Conservation (phyloP, 441 rosid genomes). For the Arabidopsis hybrid region DNA sequence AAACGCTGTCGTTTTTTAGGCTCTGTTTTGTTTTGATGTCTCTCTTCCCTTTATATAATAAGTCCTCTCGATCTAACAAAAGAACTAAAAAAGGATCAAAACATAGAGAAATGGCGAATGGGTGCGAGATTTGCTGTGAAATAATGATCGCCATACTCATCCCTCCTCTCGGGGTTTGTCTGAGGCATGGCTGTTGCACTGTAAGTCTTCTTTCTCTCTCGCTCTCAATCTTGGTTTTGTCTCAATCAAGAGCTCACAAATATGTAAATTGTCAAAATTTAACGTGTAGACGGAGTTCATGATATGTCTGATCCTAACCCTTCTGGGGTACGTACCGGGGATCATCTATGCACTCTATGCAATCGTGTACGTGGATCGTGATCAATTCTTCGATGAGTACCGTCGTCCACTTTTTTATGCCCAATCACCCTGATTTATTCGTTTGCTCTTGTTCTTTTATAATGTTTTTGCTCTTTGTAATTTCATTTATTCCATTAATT, state of each 20-base stretch:
- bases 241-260: not conserved
- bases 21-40: not conserved
- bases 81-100: not conserved
- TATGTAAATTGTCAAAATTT: not conserved
- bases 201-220: conserved; percentile 42
- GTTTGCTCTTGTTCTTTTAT: not conserved
- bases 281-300: conserved; percentile 75
- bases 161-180: conserved; percentile 88
- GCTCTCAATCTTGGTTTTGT: not conserved
- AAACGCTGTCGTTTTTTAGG: not conserved
- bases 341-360: conserved; percentile 87
- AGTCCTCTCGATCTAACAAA: not conserved
- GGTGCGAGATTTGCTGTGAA: conserved; percentile 78
- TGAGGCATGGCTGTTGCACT: conserved; percentile 83
- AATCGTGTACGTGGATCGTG: conserved; percentile 80
- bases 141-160: conserved; percentile 75
- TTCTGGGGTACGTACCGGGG: conserved; percentile 86
- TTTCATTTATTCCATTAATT: not conserved
- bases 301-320: conserved; percentile 76
- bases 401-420: conserved; percentile 74
- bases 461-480: not conserved
- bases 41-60: not conserved
- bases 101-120: conserved; percentile 53
- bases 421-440: conserved; percentile 28
- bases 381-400: conserved; percentile 79